These are phyloP conservation scores for Colletotrichum sp. DNA, from an alignment of 2,329 filamentous ascomycete genomes.

Conservation along the genomic window DNA sequence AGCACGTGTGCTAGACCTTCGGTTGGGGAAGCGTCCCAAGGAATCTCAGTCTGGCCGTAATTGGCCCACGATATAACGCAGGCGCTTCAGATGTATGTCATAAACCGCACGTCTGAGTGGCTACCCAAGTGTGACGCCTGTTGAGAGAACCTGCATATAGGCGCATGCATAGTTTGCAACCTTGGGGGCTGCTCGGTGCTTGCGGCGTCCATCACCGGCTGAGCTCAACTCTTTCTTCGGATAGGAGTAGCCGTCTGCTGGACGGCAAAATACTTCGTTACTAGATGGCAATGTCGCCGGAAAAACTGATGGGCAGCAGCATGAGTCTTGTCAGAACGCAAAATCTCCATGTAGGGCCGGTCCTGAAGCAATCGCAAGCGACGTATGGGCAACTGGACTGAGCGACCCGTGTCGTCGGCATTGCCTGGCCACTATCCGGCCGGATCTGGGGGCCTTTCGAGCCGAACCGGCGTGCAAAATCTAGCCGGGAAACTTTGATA, in stretches of 20 bases:
- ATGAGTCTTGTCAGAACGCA: not conserved
- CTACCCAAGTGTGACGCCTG: not conserved
- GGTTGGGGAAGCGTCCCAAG: not conserved
- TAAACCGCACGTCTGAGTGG: conserved; percentile 3
- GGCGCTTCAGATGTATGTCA: conserved; percentile 1
- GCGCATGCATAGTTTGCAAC: conserved; percentile 13
- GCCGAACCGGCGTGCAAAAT: not conserved
- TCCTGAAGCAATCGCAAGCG: not conserved
- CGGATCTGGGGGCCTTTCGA: not conserved
- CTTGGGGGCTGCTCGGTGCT: not conserved
- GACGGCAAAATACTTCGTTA: not conserved
- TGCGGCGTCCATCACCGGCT: not conserved
- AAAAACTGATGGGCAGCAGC: not conserved
- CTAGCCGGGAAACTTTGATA: not conserved
- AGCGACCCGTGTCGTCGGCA: not conserved
- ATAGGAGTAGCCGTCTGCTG: not conserved
- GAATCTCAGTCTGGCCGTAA: not conserved
- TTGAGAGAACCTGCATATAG: conserved; percentile 13
- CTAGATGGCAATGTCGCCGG: not conserved
- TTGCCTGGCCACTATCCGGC: not conserved
- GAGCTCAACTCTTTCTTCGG: not conserved
- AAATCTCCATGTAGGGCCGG: too few species aligned
- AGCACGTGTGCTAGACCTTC: not conserved
- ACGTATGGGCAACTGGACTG: not conserved
- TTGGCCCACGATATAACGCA: not conserved